A percentile compares a stretch with the other conserved stretches of the same genome.
Evolutionary conservation across 306 rosid genomes (phyloP).

Genomic region (Mimosa pudica): DNA sequence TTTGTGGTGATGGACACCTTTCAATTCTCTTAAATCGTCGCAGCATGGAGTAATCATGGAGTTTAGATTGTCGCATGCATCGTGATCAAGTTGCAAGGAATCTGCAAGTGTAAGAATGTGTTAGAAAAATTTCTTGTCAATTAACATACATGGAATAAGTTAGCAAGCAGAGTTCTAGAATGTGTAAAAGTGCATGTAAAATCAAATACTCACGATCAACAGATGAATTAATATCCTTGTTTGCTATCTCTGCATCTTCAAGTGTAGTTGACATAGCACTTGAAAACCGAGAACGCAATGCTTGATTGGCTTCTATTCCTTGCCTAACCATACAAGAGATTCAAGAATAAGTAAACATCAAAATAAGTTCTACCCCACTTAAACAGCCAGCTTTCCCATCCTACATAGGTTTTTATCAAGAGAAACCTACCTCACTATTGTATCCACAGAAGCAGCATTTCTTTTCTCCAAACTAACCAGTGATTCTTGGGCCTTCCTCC

Average conservation of each 20-base stretch:
- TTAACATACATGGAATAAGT: conserved; percentile 15
- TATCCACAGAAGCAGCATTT: conserved; percentile 79
- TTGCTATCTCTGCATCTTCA: conserved; percentile 80
- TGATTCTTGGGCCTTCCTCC: conserved; percentile 94
- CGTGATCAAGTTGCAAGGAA: conserved; percentile 91
- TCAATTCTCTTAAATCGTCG: conserved; percentile 83
- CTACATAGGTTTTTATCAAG: no score
- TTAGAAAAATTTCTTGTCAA: conserved; percentile 22
- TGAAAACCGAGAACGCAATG: conserved; percentile 72
- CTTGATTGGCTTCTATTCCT: conserved; percentile 82
- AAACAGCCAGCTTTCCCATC: no score
- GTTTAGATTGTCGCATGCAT: conserved; percentile 86
- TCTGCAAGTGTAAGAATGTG: conserved; percentile 52
- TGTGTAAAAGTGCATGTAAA: conserved; percentile 6
- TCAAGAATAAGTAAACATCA: conserved; percentile 18
- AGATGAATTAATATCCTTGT: conserved; percentile 79
- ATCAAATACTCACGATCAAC: conserved; percentile 70
- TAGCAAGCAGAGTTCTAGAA: conserved; percentile 4
- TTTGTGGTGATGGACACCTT: conserved; percentile 91
- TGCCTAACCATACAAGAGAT: conserved; percentile 51
- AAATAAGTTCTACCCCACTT: not conserved
- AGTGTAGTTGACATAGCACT: conserved; percentile 72
- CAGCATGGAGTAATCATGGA: conserved; percentile 88
- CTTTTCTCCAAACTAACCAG: conserved; percentile 74
- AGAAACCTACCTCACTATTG: conserved; percentile 70